Evolutionary conservation across 2,329 filamentous ascomycete genomes (phyloP), one percentile per base, ranked within the genome.

Genomic region (Trichoderma pleuroti): DNA sequence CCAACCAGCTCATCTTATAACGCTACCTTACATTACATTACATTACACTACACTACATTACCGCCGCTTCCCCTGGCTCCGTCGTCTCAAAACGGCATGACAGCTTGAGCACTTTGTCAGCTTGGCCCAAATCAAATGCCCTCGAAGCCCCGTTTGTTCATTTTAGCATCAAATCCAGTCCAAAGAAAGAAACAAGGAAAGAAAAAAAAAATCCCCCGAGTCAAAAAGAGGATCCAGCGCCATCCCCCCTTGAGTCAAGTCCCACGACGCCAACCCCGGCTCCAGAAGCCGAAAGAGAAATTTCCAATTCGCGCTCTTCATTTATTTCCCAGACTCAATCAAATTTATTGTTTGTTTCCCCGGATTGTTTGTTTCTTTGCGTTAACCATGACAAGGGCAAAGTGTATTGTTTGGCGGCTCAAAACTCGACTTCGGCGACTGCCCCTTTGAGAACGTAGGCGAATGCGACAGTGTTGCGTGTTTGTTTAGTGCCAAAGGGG

Each of bases 1-100:
- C 60, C 34, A 42, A n/a, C 60, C 60, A 62, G 24, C 36, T 36
- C 60, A 62, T 62, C 60, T 62, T 62, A 62, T 62, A 61, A 39
- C 16, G 42, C 16, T 24, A 30, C 24, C 26, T 3, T 28, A 28
- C 26, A 28, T n/a, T n/a, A n/a, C n/a, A n/a, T n/a, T n/a, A n/a
- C n/a, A n/a, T n/a, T n/a, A n/a, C n/a, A n/a, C n/a, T n/a, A n/a
- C n/a, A n/a, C n/a, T n/a, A n/a, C n/a, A 42, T 42, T 9, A 42
- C 18, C n/a, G 4, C n/a, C 28, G 30, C 30, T 10, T 4, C 63
- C 63, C 63, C 46, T 56, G 63, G 30, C 63, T 66, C 63, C 63
- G 49, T 46, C 21, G 24, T n/a, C 63, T 39, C 5, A 34, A 59
- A 59, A 34, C 54, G 46, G 46, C 21, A 49, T 2, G 54, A 30